A percentile compares a stretch with the other conserved stretches of the same genome.
Evolutionary conservation across 441 rosid genomes (phyloP).

Genomic region (Kokia cookei): DNA sequence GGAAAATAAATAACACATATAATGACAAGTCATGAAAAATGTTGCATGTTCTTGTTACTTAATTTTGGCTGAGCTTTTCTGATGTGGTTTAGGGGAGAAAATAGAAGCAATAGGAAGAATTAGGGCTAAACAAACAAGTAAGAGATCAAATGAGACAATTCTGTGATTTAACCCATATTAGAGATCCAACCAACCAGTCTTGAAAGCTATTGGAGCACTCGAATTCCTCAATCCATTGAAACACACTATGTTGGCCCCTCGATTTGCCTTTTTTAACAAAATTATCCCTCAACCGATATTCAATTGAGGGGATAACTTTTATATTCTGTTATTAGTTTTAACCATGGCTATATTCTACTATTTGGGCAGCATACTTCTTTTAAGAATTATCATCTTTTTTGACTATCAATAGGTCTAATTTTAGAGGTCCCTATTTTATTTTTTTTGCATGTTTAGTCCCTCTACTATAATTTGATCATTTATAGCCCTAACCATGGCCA

Average conservation of each 20-base stretch:
- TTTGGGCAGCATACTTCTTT: not conserved
- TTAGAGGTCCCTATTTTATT: no score
- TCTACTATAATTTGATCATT: no score
- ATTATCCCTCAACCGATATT: no score
- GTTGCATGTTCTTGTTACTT: not conserved
- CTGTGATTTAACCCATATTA: not conserved
- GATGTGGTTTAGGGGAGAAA: not conserved
- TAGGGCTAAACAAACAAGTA: no score
- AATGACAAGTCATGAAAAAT: not conserved
- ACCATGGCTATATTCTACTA: not conserved
- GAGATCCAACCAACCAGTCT: not conserved
- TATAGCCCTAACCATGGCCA: not conserved
- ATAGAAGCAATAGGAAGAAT: no score
- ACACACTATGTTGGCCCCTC: no score
- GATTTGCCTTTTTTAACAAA: no score
- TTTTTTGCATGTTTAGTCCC: no score
- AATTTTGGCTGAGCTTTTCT: not conserved
- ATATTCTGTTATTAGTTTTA: not conserved
- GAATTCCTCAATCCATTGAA: not conserved
- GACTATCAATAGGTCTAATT: not conserved
- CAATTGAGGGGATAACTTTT: not conserved
- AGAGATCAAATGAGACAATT: not conserved
- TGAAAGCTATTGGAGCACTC: not conserved
- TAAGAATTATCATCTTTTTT: not conserved
- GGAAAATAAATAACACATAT: not conserved